Base-by-base conservation (phyloP, 1,139 yeast genomes). In the Citeromyces siamensis region DNA sequence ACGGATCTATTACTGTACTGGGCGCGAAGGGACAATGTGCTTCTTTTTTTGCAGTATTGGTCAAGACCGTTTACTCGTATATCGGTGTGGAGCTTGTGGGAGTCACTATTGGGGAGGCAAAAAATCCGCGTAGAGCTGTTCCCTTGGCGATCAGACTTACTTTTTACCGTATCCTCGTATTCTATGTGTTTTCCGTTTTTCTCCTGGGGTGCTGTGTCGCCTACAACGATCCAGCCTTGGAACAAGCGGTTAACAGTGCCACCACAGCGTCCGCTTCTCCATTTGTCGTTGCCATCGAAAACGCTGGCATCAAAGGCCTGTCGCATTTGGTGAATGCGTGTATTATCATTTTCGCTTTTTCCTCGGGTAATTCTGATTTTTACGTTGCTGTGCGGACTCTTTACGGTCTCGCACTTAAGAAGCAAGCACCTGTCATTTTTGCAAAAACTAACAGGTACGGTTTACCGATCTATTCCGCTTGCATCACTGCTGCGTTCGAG, bases 61-160 rank as follows among this genome's bases (percentile, higher is more conserved):
- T 78, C 40, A 70, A 75, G 40, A 82, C 86, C 12, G 77, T 79
- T 8, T 80, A 79, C 51, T 82, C 85, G 19, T 82, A 68, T 53
- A 64, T 74, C 39, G 93, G 93, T 52, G 75, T 85, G n/a, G 94
- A 82, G 58, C 64, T 80, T 48, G 72, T 73, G 34, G 78, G 75
- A 53, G 72, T 81, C 47, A 77, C 85, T 16, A 81, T 81, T 47
- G 84, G 84, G 41, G 94, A 82, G 59, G 77, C 86, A 42, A 65
- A 69, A 46, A 73, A 81, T 55, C 93, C 93, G 44, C 68, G 90
- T 58, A 66, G 68, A 49, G 70, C 80, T 42, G 77, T 82, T 46
- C 90, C 90, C 49, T 75, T 71, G 54, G 93, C 94, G 37, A 75
- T 81, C 52, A 77, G 66, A 53, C 65, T 78, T 55, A 81, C 86